phyloP scores from a whole-genome alignment of 176 grass and related monocot genomes.

The Pontederia paniculata region DNA sequence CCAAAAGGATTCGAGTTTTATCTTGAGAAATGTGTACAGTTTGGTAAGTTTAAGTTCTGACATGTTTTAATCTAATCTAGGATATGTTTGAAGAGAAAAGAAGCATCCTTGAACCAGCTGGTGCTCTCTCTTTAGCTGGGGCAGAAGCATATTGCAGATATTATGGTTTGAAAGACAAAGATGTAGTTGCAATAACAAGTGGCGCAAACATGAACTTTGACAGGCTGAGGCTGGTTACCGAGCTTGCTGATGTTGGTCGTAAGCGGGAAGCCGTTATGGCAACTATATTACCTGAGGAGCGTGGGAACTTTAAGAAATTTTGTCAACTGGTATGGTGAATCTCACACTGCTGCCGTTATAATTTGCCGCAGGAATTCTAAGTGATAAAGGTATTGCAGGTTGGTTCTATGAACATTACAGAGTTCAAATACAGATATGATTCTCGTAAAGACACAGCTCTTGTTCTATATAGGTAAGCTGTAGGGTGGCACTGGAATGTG shows the following conservation, averaged over 20 bases:
- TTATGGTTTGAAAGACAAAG: slow-evolving; percentile 71
- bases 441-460: slow-evolving; percentile 57
- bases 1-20: too few species aligned
- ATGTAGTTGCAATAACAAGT: slow-evolving; percentile 80
- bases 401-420: slow-evolving; percentile 91
- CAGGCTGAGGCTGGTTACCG: slow-evolving; percentile 74
- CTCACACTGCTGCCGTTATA: background rate
- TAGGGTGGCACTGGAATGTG: background rate
- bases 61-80: slow-evolving; percentile 32
- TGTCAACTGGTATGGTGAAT: slow-evolving; percentile 40
- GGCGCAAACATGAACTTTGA: slow-evolving; percentile 99
- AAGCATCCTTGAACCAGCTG: slow-evolving; percentile 92
- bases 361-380: too few species aligned
- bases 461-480: slow-evolving; percentile 74
- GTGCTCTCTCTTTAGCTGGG: slow-evolving; percentile 78
- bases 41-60: background rate
- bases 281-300: slow-evolving; percentile 77
- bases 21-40: background rate
- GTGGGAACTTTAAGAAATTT: slow-evolving; percentile 86
- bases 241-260: slow-evolving; percentile 91
- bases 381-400: slow-evolving; percentile 36
- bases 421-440: slow-evolving; percentile 99
- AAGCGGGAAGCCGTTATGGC: slow-evolving; percentile 83
- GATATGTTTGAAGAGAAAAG: slow-evolving; percentile 99
- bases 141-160: slow-evolving; percentile 96